Evolutionary conservation across 371 early-diverging fungal species (phyloP), one percentile per base, ranked within the genome.

Genomic region (Saksenaea oblongispora): DNA sequence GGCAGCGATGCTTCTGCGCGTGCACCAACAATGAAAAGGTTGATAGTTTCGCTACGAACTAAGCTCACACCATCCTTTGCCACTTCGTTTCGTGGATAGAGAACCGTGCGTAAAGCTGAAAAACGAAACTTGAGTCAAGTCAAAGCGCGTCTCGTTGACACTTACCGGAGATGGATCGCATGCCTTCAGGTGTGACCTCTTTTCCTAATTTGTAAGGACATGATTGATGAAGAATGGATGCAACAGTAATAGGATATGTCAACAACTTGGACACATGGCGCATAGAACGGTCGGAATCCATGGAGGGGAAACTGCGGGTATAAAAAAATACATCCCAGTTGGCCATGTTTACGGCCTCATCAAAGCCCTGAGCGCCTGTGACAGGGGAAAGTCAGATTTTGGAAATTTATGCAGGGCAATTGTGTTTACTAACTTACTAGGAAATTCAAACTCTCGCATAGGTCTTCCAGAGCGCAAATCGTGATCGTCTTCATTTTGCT

Each of bases 251-350:
- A 18, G 94, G 94, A 69, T 93, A 92, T 18, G 93, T 92, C 62
- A 93, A 74, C 13, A 91, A 73, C 71, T 93, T 92, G 55, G 91
- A 89, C 15, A 91, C 91, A 60, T 93, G 93, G 44, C 91, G 90
- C 79, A 93, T 85, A 3, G 91, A 86, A 59, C 91, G 84, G 34
- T 86, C 86, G 39, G 86, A 85, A 68, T 87, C 88, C 78, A 91
- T 83, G 56, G 87, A 88, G 34, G 87, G 88, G 69, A 93, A 93
- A 74, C 84, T 84, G 64, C 94, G 88, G 47, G 94, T 93, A 71
- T 91, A 91, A 64, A 93, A 79, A 67, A 88, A 91, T 4, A 90
- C 83, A 66, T 92, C 92, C 94, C 94, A 93, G 68, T 84, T 90
- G 47, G 84, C 84, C 80, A 93, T 77, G 69, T 92, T 93, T 62